Conservation (phyloP, 169 alveolate species). For the Eimeria tenella region DNA sequence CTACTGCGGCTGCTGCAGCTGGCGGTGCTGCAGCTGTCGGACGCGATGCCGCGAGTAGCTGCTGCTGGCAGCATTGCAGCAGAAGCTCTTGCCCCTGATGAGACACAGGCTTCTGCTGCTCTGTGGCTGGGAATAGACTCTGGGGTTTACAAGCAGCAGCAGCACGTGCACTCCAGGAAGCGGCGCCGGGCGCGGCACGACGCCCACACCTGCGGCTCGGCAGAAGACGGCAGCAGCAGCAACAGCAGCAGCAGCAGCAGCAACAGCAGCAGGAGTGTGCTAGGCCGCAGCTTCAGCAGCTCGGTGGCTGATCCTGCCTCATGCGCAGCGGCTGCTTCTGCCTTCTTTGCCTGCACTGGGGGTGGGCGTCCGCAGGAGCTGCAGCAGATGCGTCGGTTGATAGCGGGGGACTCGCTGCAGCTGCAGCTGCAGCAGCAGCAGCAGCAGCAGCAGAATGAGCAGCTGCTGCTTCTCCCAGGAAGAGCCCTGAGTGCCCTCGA, state of each 20-base stretch:
- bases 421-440: slow-evolving; percentile 20
- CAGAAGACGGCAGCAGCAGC: background rate
- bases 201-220: background rate
- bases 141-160: slow-evolving; percentile 7
- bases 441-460: slow-evolving; percentile 4
- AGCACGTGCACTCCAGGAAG: background rate
- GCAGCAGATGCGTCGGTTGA: slow-evolving; percentile 50
- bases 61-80: background rate
- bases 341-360: background rate
- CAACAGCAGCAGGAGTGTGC: background rate
- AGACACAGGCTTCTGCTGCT: slow-evolving; percentile 5
- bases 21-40: slow-evolving; percentile 51
- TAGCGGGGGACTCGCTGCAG: background rate
- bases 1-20: slow-evolving; percentile 70
- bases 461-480: background rate
- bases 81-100: slow-evolving; percentile 18
- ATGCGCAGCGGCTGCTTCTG: slow-evolving; percentile 4
- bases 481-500: slow-evolving; percentile 43
- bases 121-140: slow-evolving; percentile 32
- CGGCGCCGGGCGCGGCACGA: background rate
- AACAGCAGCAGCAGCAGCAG: background rate
- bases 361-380: slow-evolving; percentile 16
- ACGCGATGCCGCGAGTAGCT: slow-evolving; percentile 27
- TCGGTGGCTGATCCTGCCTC: background rate
- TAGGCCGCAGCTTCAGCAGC: no score